A percentile compares a stretch with the other conserved stretches of the same genome.
These are phyloP conservation scores for Trifolium fragiferum DNA, from an alignment of 306 rosid species.

Conservation along the genomic window DNA sequence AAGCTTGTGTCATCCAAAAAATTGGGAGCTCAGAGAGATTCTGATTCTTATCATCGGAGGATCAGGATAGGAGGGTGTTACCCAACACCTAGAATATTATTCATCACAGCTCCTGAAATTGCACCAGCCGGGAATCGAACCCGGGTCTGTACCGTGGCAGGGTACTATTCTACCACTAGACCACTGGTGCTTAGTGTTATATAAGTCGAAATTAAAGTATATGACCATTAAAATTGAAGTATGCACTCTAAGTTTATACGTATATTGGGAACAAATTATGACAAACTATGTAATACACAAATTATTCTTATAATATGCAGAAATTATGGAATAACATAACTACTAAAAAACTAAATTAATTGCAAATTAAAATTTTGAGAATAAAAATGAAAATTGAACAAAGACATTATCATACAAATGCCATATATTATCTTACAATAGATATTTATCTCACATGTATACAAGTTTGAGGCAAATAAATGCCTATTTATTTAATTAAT, in stretches of 20 bases:
- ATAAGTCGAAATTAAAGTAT: no score
- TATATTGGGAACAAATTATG: no score
- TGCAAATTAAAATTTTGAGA: no score
- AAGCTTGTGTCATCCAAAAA: no score
- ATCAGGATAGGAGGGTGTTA: neutral
- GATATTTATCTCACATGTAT: neutral
- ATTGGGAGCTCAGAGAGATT: neutral
- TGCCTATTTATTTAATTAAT: neutral
- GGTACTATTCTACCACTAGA: slow-evolving; percentile 66
- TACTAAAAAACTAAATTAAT: no score
- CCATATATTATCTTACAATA: neutral
- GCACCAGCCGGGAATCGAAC: slow-evolving; percentile 70
- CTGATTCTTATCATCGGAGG: neutral
- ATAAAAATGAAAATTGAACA: no score
- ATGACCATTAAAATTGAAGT: no score
- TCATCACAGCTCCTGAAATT: neutral
- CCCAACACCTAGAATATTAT: neutral
- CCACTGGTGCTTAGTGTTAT: slow-evolving; percentile 49
- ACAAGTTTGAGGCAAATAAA: neutral
- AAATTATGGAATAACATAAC: no score
- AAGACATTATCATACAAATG: neutral
- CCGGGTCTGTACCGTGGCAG: slow-evolving; percentile 64
- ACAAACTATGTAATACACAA: no score
- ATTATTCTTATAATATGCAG: no score
- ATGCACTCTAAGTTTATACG: no score